Base-by-base conservation (phyloP, 768 basidiomycete genomes). In the Phaeolepiota aurea region DNA sequence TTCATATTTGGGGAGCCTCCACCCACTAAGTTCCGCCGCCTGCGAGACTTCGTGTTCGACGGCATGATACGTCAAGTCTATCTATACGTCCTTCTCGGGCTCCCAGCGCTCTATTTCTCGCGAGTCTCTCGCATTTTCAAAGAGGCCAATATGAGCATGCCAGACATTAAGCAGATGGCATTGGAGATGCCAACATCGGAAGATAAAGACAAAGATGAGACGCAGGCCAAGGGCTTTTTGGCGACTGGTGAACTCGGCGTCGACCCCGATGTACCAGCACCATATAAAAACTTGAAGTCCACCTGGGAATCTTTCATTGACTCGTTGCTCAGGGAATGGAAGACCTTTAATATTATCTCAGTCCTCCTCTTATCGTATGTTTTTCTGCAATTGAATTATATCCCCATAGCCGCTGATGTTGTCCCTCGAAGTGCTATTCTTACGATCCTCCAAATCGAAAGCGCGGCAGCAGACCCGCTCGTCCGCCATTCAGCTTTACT, bases 401-500 rank as follows among this genome's bases (percentile, higher is more conserved):
- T 11, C 34, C 10, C 16, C 10, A 9, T 9, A 16, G 18, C 11
- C 18, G 34, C 10, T 35, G 18, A 9, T 35, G 5, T 19, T 33
- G 3, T 34, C 16, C n/a, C 14, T 3, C 44, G n/a, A n/a, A 84
- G 82, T 1, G 80, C 81, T 0, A 80, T 87, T 35, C 52, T 87
- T 20, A 77, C 83, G 1, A 69, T 82, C 48, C 79, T 87, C 42
- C 84, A 87, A 44, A 61, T 70, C 10, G 62, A 62, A 0, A 54
- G 59, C 16, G 81, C 77, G 12, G 69, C 69, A 0, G 56, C 63
- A 4, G 81, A 84, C 47, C 79, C 82, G 0, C 44, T 85, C 9
- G 78, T 74, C 3, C 71, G 83, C 32, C 78, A 74, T 2, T 61
- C 72, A 0, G 78, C 81, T 0, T 59, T 86, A 3, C 52, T 82